Evolutionary conservation across 2,329 filamentous ascomycete genomes (phyloP).

Genomic region (Dactylellina haptotyla): DNA sequence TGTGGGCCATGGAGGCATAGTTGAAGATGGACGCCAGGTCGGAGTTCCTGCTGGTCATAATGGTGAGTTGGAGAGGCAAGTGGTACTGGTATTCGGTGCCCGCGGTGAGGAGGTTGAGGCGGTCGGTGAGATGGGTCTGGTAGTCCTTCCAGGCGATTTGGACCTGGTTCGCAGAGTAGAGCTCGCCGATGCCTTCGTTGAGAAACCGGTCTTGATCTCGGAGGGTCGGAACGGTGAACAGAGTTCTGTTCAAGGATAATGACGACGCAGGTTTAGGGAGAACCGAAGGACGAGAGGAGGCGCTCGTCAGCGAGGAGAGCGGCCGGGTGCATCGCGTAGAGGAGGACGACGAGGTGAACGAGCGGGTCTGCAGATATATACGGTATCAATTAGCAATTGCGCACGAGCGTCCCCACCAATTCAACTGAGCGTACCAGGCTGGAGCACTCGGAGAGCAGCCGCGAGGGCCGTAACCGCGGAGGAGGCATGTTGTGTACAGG

Average conservation of each 20-base stretch:
- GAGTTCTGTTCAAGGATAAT: neutral
- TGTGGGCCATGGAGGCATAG: constrained; percentile 94
- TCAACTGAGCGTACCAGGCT: constrained; percentile 16
- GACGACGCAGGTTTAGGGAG: neutral
- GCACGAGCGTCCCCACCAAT: too few species aligned
- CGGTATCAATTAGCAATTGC: too few species aligned
- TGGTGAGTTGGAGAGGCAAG: constrained; percentile 73
- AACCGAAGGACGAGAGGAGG: neutral
- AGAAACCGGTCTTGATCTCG: neutral
- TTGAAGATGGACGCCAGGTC: constrained; percentile 85
- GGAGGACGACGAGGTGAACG: neutral
- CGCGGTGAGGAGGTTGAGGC: constrained; percentile 77
- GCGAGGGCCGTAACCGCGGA: constrained; percentile 40
- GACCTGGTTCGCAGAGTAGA: constrained; percentile 77
- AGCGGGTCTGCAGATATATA: constrained; percentile 9
- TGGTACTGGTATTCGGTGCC: constrained; percentile 74
- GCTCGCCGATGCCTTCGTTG: constrained; percentile 71
- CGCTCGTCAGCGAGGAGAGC: neutral
- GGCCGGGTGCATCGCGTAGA: neutral
- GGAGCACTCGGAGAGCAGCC: constrained; percentile 33
- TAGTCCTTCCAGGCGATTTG: constrained; percentile 84
- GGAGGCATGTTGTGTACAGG: constrained; percentile 30
- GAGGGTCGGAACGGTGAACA: constrained; percentile 14
- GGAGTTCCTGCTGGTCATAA: constrained; percentile 81
- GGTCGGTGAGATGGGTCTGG: constrained; percentile 76